Conservation (phyloP, 495 filamentous ascomycete genomes). For the Xylaria grammica region DNA sequence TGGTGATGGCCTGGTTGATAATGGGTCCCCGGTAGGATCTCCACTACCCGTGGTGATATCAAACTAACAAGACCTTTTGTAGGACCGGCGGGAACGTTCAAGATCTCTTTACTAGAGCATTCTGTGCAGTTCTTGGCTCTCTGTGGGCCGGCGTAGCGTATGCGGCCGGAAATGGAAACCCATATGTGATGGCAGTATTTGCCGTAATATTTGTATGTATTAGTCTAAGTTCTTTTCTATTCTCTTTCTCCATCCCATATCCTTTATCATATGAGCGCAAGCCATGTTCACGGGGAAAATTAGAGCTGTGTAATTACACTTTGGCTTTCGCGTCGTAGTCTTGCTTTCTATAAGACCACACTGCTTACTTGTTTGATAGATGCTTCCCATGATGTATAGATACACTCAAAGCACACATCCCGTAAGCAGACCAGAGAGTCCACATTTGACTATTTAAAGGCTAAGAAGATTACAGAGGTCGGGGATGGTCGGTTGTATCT, state of each 20-base stretch:
- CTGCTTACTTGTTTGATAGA: conserved; percentile 24
- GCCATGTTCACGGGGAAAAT: not conserved
- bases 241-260: not conserved
- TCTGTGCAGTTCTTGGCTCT: conserved; percentile 54
- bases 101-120: conserved; percentile 54
- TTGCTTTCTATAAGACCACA: too few relatives aligned
- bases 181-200: conserved; percentile 61
- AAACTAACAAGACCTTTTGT: not conserved
- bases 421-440: conserved; percentile 29
- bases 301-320: not conserved
- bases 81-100: conserved; percentile 62
- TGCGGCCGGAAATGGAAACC: conserved; percentile 54
- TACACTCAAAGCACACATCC: conserved; percentile 62
- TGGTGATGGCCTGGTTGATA: conserved; percentile 63
- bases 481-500: conserved; percentile 52
- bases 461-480: conserved; percentile 39
- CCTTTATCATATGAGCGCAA: not conserved
- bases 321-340: too few relatives aligned
- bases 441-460: not conserved
- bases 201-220: conserved; percentile 48
- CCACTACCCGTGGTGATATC: not conserved
- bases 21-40: conserved; percentile 52
- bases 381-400: conserved; percentile 63
- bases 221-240: not conserved
- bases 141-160: conserved; percentile 60